Percentiles rank a stretch among this genome's conserved stretches.
Conservation (phyloP, 805 yeast species). For the Torulaspora gathmanii region DNA sequence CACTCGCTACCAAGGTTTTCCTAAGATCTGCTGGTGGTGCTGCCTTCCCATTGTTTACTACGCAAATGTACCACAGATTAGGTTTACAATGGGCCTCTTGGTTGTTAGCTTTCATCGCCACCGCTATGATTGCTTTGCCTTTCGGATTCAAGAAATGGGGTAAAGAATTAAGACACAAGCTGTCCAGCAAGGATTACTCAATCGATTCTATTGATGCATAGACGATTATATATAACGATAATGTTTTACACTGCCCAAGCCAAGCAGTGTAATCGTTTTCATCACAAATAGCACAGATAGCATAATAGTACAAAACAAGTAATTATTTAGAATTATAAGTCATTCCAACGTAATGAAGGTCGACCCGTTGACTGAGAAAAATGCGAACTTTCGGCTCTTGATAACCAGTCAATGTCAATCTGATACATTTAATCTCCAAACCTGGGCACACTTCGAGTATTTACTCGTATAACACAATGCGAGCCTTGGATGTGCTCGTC, state of each 20-base stretch:
- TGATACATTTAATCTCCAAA: too few relatives aligned
- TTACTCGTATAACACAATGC: too few relatives aligned
- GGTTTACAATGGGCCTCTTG: constrained; percentile 81
- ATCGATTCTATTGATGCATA: constrained; percentile 26
- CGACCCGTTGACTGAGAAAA: too few relatives aligned
- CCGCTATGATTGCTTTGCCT: constrained; percentile 72
- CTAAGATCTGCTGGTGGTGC: constrained; percentile 82
- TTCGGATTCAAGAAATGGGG: constrained; percentile 69
- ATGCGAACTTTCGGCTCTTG: too few relatives aligned
- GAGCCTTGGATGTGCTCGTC: too few relatives aligned
- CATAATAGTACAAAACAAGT: neutral
- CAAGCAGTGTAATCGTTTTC: neutral
- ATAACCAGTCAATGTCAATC: too few relatives aligned
- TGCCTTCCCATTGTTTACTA: constrained; percentile 76
- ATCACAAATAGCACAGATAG: neutral
- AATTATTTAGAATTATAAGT: too few relatives aligned
- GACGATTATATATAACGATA: neutral
- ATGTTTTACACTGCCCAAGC: neutral
- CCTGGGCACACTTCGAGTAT: too few relatives aligned
- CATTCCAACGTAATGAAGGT: too few relatives aligned
- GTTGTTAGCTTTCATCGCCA: constrained; percentile 69
- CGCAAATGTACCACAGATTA: constrained; percentile 69
- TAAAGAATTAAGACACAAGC: constrained; percentile 51
- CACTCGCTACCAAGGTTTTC: constrained; percentile 77
- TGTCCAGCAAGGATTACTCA: constrained; percentile 64